Evolutionary conservation across 257 asterid genomes (phyloP).

Genomic region (Solanum dulcamara): DNA sequence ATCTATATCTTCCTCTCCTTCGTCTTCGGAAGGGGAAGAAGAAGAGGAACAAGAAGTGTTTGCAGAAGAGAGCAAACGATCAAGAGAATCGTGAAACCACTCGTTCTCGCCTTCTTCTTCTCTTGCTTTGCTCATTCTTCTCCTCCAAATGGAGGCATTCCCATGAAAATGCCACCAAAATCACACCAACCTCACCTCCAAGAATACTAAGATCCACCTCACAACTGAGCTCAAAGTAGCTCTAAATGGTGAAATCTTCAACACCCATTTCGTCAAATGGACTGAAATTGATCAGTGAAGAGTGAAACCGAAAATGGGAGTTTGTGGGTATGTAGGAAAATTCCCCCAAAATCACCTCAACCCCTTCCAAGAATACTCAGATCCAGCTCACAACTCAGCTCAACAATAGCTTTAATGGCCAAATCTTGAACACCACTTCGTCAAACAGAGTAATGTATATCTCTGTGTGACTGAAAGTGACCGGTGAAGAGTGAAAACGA

Average conservation of each 20-base stretch:
- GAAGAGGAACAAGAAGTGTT: constrained; percentile 5
- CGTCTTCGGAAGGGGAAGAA: not conserved
- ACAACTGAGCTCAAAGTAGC: not conserved
- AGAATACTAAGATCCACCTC: not conserved
- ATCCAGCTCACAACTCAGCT: not conserved
- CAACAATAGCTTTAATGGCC: not conserved
- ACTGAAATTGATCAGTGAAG: not conserved
- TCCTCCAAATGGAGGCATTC: constrained; percentile 21
- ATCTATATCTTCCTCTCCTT: not conserved
- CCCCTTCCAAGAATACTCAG: not conserved
- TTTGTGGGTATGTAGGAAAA: not conserved
- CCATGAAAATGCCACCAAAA: constrained; percentile 11
- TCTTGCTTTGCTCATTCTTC: constrained; percentile 51
- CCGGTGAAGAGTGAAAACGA: not conserved
- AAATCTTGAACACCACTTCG: not conserved
- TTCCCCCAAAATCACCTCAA: not conserved
- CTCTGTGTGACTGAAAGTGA: not conserved
- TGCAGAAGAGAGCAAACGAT: constrained; percentile 6
- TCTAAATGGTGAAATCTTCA: not conserved
- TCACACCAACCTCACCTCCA: not conserved
- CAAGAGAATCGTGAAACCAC: constrained; percentile 3
- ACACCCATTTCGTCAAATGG: not conserved
- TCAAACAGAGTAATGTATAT: not conserved
- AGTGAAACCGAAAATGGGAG: not conserved
- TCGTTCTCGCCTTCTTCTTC: not conserved